A percentile compares a stretch with the other conserved stretches of the same genome.
Conservation (phyloP, 1,139 yeast species). For the Debaryomycetaceae sp. region DNA sequence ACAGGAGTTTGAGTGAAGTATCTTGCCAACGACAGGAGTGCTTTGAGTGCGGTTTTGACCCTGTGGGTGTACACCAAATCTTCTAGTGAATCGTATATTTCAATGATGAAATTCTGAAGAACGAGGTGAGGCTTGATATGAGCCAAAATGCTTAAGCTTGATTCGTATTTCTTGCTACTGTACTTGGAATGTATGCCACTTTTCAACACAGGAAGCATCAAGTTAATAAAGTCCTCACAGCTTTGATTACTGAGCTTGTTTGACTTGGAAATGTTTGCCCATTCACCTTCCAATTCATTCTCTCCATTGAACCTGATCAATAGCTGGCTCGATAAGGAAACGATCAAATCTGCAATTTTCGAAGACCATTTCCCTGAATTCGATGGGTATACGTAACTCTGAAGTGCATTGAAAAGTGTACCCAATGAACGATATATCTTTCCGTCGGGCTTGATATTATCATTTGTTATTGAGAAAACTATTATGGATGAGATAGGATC, state of each 20-base stretch:
- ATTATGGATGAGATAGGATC: conserved; percentile 63
- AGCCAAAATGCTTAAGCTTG: conserved; percentile 61
- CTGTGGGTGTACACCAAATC: conserved; percentile 83
- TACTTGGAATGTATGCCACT: conserved; percentile 81
- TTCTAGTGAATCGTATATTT: conserved; percentile 79
- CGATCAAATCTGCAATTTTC: conserved; percentile 61
- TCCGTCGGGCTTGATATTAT: conserved; percentile 36
- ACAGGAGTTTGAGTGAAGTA: conserved; percentile 63
- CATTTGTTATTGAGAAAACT: conserved; percentile 61
- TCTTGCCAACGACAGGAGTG: conserved; percentile 63
- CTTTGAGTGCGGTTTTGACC: conserved; percentile 67
- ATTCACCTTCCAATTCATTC: conserved; percentile 34
- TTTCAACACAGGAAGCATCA: conserved; percentile 57
- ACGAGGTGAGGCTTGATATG: conserved; percentile 59
- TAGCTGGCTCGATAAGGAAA: conserved; percentile 52
- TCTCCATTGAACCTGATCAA: conserved; percentile 58
- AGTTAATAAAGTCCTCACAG: conserved; percentile 47
- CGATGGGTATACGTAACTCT: conserved; percentile 88
- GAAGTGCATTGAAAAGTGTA: conserved; percentile 64
- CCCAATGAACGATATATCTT: conserved; percentile 49
- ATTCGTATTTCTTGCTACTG: conserved; percentile 53
- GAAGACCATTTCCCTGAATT: conserved; percentile 83
- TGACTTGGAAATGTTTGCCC: conserved; percentile 41
- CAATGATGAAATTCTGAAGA: conserved; percentile 64
- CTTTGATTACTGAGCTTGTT: conserved; percentile 44